A percentile compares a stretch with the other conserved stretches of the same genome.
phyloP scores from a whole-genome alignment of 2,329 filamentous ascomycete genomes.

The Ophidiomyces ophidiicola region DNA sequence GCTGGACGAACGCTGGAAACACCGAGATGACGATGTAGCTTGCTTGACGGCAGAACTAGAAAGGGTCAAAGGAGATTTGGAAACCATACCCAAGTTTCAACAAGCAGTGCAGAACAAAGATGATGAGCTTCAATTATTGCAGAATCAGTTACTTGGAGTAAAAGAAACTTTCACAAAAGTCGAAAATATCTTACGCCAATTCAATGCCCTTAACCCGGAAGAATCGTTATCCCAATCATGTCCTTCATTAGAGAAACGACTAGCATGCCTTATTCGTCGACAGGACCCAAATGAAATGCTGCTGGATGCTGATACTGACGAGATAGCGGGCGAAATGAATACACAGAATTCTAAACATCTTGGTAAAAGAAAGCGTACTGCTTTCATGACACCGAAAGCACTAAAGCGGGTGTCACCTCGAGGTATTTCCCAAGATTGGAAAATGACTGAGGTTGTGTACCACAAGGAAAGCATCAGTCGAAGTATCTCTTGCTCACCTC shows the following conservation, averaged over 20 bases:
- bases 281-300: not conserved
- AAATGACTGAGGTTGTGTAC: conserved; percentile 13
- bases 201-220: conserved; percentile 13
- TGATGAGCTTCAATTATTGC: conserved; percentile 19
- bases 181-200: conserved; percentile 16
- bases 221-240: conserved; percentile 17
- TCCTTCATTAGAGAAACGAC: conserved; percentile 16
- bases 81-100: not conserved
- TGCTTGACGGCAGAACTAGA: conserved; percentile 7
- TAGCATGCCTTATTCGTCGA: not conserved
- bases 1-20: conserved; percentile 3
- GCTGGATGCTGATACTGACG: conserved; percentile 2
- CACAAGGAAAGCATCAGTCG: conserved; percentile 12
- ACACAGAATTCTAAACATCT: not conserved
- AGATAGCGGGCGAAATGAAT: not conserved
- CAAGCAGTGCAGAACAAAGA: conserved; percentile 3
- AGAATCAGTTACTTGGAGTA: conserved; percentile 19
- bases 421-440: conserved; percentile 5
- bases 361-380: conserved; percentile 2
- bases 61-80: not conserved
- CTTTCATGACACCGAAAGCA: conserved; percentile 1
- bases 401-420: conserved; percentile 1
- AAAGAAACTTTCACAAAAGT: conserved; percentile 16
- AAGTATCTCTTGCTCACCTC: conserved; percentile 9
- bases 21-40: conserved; percentile 8